Conservation (phyloP, 2,329 filamentous ascomycete species). For the Pseudogymnoascus sp. region DNA sequence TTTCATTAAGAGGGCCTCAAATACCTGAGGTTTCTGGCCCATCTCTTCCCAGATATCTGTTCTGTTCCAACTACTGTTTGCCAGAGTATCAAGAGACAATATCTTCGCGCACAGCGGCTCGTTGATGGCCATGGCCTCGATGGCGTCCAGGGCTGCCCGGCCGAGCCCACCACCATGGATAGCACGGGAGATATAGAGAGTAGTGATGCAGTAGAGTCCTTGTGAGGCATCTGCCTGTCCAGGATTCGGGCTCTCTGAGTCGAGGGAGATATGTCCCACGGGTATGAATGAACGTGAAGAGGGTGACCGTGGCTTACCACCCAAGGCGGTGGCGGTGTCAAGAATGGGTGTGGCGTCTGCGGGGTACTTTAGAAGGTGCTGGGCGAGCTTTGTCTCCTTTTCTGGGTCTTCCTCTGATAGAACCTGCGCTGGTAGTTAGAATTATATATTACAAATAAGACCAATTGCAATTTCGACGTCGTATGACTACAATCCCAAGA, state of each 20-base stretch:
- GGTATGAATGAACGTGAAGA: conserved; percentile 17
- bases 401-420: conserved; percentile 15
- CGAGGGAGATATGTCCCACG: conserved; percentile 23
- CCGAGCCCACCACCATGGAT: conserved; percentile 20
- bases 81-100: conserved; percentile 16
- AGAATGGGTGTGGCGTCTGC: conserved; percentile 14
- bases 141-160: conserved; percentile 18
- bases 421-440: conserved; percentile 12
- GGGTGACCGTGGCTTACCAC: conserved; percentile 15
- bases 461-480: not conserved
- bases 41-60: conserved; percentile 2
- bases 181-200: conserved; percentile 21
- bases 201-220: conserved; percentile 20
- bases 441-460: conserved; percentile 1
- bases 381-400: conserved; percentile 14
- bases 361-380: conserved; percentile 17
- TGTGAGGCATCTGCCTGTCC: conserved; percentile 8
- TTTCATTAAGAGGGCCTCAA: not conserved
- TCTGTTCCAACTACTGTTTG: conserved; percentile 4
- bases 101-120: conserved; percentile 20
- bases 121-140: conserved; percentile 16
- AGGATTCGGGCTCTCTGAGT: conserved; percentile 11
- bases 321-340: conserved; percentile 18
- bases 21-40: not conserved
- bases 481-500: not conserved